Conservation (phyloP, 2,329 filamentous ascomycete genomes). For the Trichoderma sp. region DNA sequence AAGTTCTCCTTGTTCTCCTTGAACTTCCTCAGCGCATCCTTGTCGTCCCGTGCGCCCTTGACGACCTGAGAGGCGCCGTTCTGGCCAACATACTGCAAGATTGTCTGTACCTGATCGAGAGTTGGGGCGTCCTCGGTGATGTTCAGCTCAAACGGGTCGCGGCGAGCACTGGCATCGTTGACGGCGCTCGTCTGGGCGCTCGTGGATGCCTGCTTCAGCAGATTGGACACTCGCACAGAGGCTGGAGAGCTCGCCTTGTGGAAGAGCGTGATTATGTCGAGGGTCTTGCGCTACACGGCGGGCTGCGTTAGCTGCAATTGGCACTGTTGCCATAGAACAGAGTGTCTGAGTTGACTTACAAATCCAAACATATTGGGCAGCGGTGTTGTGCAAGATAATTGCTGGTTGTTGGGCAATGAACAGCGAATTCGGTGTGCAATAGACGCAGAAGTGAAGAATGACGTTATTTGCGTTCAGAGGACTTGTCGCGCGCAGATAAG, state of each 20-base stretch:
- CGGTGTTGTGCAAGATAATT: background rate
- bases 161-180: conserved; percentile 57
- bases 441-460: conserved; percentile 13
- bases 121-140: conserved; percentile 81
- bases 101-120: conserved; percentile 76
- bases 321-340: background rate
- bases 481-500: conserved; percentile 9
- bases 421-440: background rate
- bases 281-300: conserved; percentile 59
- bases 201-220: conserved; percentile 80
- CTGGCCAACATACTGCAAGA: conserved; percentile 77
- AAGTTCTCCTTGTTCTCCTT: conserved; percentile 70
- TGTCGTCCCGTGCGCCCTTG: conserved; percentile 69
- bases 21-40: conserved; percentile 79
- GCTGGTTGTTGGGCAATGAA: background rate
- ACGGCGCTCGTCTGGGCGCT: conserved; percentile 68
- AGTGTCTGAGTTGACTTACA: conserved; percentile 23
- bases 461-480: conserved; percentile 22
- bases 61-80: conserved; percentile 64
- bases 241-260: conserved; percentile 75
- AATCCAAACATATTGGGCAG: conserved; percentile 32
- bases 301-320: background rate
- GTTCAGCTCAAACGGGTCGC: conserved; percentile 80
- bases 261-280: conserved; percentile 95
- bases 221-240: conserved; percentile 70